A percentile compares a stretch with the other conserved stretches of the same genome.
Conservation (phyloP, 768 basidiomycete genomes). For the Inosperma sp. region DNA sequence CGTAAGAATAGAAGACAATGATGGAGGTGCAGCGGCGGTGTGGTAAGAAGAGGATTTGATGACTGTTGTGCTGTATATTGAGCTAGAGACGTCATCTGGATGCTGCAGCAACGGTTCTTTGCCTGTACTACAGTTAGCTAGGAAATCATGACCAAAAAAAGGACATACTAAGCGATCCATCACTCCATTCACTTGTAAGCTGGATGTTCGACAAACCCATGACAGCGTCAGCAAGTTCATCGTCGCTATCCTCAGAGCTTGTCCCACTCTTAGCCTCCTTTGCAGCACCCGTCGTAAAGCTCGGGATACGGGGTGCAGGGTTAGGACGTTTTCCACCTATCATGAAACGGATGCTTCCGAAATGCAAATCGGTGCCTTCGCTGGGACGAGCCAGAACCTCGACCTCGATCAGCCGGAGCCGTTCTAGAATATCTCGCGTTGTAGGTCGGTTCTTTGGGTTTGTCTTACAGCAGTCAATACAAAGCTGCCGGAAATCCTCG, state of each 20-base stretch:
- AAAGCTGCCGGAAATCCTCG: slow-evolving; percentile 66
- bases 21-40: slow-evolving; percentile 40
- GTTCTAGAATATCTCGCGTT: slow-evolving; percentile 73
- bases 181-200: slow-evolving; percentile 45
- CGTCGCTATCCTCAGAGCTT: slow-evolving; percentile 57
- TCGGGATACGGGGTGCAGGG: slow-evolving; percentile 72
- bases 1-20: slow-evolving; percentile 70
- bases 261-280: slow-evolving; percentile 48
- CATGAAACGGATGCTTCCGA: slow-evolving; percentile 85
- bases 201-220: slow-evolving; percentile 48
- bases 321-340: slow-evolving; percentile 57
- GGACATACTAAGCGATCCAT: slow-evolving; percentile 35
- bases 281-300: slow-evolving; percentile 72
- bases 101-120: slow-evolving; percentile 52
- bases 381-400: slow-evolving; percentile 68
- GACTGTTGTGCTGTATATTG: slow-evolving; percentile 69
- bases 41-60: slow-evolving; percentile 46
- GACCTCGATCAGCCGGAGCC: slow-evolving; percentile 75
- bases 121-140: slow-evolving; percentile 31
- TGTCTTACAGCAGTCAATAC: slow-evolving; percentile 67
- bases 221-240: slow-evolving; percentile 63
- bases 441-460: slow-evolving; percentile 68
- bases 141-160: slow-evolving; percentile 2
- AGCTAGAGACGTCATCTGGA: slow-evolving; percentile 30
- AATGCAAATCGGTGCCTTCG: slow-evolving; percentile 65